phyloP scores from a whole-genome alignment of 768 basidiomycete genomes.

The Cystobasidium ongulense region DNA sequence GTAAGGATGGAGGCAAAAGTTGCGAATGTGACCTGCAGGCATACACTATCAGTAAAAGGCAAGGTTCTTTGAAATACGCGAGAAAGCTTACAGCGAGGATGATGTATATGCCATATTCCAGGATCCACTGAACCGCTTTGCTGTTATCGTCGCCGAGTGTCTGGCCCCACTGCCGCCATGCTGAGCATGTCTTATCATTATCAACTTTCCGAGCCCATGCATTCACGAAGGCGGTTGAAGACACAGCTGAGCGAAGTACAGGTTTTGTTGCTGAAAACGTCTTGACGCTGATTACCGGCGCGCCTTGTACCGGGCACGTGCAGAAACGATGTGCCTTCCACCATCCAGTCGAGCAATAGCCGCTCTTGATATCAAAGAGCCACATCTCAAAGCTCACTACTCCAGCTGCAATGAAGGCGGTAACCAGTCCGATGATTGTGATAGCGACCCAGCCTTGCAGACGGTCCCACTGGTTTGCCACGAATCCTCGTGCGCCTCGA shows the following conservation, averaged over 20 bases:
- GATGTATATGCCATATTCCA: conserved; percentile 65
- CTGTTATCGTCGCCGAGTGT: conserved; percentile 48
- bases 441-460: conserved; percentile 58
- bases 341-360: conserved; percentile 66
- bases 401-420: conserved; percentile 75
- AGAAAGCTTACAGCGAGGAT: conserved; percentile 61
- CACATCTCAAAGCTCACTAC: conserved; percentile 77
- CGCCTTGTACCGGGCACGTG: conserved; percentile 13
- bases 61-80: not conserved
- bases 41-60: not conserved
- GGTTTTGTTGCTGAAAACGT: not conserved
- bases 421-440: conserved; percentile 80
- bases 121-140: conserved; percentile 48
- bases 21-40: conserved; percentile 61
- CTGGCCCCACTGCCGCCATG: conserved; percentile 71
- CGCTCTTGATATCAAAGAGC: conserved; percentile 87
- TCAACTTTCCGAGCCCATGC: not conserved
- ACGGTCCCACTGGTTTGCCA: conserved; percentile 35
- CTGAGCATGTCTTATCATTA: conserved; percentile 50
- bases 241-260: not conserved
- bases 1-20: conserved; percentile 69
- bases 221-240: not conserved
- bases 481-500: conserved; percentile 32
- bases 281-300: not conserved
- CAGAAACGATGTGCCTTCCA: conserved; percentile 74